Evolutionary conservation across 495 filamentous ascomycete genomes (phyloP), one percentile per base, ranked within the genome.

Genomic region (Penicillium soppii): DNA sequence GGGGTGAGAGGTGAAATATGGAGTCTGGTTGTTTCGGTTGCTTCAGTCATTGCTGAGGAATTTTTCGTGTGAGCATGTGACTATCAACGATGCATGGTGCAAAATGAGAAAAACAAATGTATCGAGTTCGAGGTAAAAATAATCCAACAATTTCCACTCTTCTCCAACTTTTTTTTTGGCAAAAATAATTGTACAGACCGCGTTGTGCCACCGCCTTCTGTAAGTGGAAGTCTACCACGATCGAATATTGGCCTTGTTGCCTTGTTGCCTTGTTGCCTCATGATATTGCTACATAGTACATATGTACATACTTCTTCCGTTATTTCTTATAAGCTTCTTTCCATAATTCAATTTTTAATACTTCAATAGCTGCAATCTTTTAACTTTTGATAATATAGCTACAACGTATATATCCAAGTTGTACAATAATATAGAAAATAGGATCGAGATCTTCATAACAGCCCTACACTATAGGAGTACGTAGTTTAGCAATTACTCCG

Each of bases 1-100:
- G 86, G 70, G 53, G 82, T 89, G 38, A 97, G 74, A 19, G 94
- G 94, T 6, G 88, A 85, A 54, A 98, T 91, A 65, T 98, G 89
- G 20, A 98, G 79, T 53, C 92, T 82, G 32, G 76, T 84, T 8
- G 47, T 41, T 49, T 49, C 54, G 30, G 76, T 84, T 10, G 47
- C 29, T 40, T 49, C 54, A 17, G 65, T 63, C 52, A 62, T 59
- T 56, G 66, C 61, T 61, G 54, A 57, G 29, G 22, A 29, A 32
- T 15, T 27, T 20, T 40, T 30, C 5, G 45, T 47, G 25, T 22
- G 7, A 30, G 7, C 30, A 32, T 16, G 15, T 22, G 25, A 25
- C 16, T 38, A 39, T 30, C 25, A 40, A 12, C 22, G 26, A 40
- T 40, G 25, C 46, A 40, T 40, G 19, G 17, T 41, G 17, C 13